Evolutionary conservation across 1,284 basidiomycete species (phyloP).

Genomic region (Tylopilus orsonianus): DNA sequence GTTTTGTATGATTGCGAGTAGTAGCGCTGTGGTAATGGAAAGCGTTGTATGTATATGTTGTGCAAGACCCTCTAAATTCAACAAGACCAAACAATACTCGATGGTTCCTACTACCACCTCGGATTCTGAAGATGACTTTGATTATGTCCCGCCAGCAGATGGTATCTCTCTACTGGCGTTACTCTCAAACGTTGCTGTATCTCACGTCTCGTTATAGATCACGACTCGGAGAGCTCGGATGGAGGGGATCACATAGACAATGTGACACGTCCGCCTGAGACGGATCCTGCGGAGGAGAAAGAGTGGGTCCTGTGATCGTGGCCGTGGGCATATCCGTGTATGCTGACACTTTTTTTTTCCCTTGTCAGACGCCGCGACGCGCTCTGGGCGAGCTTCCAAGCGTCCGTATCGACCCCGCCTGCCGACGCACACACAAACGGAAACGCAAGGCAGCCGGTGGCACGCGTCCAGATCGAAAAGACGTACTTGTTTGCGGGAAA

Average conservation of each 20-base stretch:
- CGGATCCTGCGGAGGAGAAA: conserved; percentile 43
- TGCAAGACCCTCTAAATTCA: conserved; percentile 23
- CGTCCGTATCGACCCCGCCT: conserved; percentile 40
- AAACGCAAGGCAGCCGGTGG: conserved; percentile 19
- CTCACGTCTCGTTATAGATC: conserved; percentile 33
- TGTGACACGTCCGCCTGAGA: conserved; percentile 11
- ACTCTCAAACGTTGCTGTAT: no score
- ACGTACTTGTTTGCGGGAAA: conserved; percentile 74
- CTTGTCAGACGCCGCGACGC: conserved; percentile 39
- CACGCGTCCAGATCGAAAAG: conserved; percentile 64
- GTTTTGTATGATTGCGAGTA: no score
- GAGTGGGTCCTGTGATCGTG: no score
- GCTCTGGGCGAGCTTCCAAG: conserved; percentile 63
- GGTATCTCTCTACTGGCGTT: no score
- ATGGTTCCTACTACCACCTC: conserved; percentile 28
- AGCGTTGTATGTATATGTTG: conserved; percentile 19
- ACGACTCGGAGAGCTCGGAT: conserved; percentile 38
- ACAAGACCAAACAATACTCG: conserved; percentile 28
- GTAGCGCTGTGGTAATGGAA: no score
- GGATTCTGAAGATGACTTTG: conserved; percentile 68
- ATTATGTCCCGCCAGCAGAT: conserved; percentile 58
- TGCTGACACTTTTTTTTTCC: no score
- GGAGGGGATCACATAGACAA: conserved; percentile 21
- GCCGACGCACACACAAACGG: background rate
- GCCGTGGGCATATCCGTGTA: no score